Conservation (phyloP, 2,329 filamentous ascomycete genomes). For the Beauveria pseudobassiana region DNA sequence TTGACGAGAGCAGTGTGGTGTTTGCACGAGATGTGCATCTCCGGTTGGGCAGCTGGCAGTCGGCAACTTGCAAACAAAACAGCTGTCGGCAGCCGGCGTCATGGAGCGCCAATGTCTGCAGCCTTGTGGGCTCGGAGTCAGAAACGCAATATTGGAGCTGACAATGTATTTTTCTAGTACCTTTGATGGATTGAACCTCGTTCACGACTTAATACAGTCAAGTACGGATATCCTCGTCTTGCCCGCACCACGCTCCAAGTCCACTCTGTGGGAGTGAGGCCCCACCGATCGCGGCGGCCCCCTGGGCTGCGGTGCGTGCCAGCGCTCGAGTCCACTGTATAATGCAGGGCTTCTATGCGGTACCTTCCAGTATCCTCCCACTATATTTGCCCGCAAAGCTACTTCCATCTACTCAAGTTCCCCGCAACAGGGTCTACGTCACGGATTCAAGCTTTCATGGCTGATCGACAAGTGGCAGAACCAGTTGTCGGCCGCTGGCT, state of each 20-base stretch:
- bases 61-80: not conserved
- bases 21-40: not conserved
- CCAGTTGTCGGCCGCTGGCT: not conserved
- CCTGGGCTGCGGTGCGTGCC: not conserved
- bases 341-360: not conserved
- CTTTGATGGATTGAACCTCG: no score
- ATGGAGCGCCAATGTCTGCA: not conserved
- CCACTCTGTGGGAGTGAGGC: not conserved
- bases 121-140: not conserved
- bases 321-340: not conserved
- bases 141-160: not conserved
- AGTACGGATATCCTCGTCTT: no score
- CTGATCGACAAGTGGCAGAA: not conserved
- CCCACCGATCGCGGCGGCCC: constrained; percentile 8
- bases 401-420: not conserved
- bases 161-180: no score
- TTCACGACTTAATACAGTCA: no score
- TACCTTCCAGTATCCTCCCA: not conserved
- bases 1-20: not conserved
- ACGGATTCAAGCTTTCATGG: constrained; percentile 7
- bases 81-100: not conserved
- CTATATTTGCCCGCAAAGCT: not conserved
- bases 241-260: not conserved
- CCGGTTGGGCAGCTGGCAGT: not conserved
- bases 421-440: constrained; percentile 8